Evolutionary conservation across 148 eudicot species (phyloP), one percentile per base, ranked within the genome.

Genomic region (Selenicereus undatus): DNA sequence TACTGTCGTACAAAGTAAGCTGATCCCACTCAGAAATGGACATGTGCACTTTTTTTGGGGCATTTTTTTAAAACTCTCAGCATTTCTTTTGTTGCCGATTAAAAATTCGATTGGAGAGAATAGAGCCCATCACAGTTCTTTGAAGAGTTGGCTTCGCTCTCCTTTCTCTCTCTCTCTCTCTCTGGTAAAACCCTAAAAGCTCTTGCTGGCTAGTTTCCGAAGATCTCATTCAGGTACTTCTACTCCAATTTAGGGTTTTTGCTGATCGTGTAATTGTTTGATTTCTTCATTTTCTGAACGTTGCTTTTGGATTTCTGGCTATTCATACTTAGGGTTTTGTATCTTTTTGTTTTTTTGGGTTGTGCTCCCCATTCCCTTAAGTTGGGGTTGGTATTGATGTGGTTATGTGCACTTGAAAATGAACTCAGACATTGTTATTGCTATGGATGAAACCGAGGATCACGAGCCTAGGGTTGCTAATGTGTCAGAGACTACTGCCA

Each of bases 391-490:
- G 18, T 81, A 52, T 74, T 39, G 56, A 21, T 45, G 74, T 80
- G 8, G 56, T 35, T 76, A 36, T 76, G 26, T 51, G 22, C 18
- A 20, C 48, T 81, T 36, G 22, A 16, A 50, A 48, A 70, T 82
- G 60, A 75, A 69, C 75, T 76, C 80, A 76, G 84, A 82, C 68
- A 82, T 32, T 76, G 80, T 70, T 70, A 35, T 56, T 82, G 51
- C 76, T 54, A 82, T 82, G 84, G 84, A 82, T 70, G 76, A 82
- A 22, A 42, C 71, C 84, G 72, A 76, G 65, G 80, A 76, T 77
- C 73, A 70, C 17, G 80, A 76, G 48, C 68, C 73, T 51, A 71
- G 76, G 36, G 66, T 32, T 56, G 73, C n/a, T 29, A 73, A 73
- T 80, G 70, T 58, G 58, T 42, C 18, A 11, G 77, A 73, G 39